Percentiles rank a stretch among this genome's conserved stretches.
These are phyloP conservation scores for Zanthoxylum bungeanum DNA, from an alignment of 345 rosid genomes.

Conservation along the genomic window DNA sequence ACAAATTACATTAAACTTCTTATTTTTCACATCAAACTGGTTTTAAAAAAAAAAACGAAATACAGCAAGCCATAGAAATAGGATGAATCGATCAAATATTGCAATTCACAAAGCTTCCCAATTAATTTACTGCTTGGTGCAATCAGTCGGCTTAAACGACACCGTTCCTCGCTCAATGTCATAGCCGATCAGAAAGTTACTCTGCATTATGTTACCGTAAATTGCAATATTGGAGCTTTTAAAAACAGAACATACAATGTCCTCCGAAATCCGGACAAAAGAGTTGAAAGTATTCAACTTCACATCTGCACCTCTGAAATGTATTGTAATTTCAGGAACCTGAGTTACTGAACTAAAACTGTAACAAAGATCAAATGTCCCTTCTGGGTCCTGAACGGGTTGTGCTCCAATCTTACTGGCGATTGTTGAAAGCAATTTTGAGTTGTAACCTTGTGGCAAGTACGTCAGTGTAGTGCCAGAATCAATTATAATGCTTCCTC, in stretches of 20 bases:
- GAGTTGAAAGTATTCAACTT: conserved; percentile 21
- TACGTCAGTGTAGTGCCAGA: conserved; percentile 59
- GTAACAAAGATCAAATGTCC: conserved; percentile 43
- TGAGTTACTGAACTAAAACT: background rate
- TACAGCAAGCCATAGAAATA: too few species aligned
- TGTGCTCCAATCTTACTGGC: background rate
- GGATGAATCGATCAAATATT: too few species aligned
- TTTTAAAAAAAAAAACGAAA: too few species aligned
- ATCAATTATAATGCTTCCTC: conserved; percentile 59
- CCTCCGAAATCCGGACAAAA: conserved; percentile 24
- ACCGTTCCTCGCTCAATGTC: conserved; percentile 25
- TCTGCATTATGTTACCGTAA: conserved; percentile 44
- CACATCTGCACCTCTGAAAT: conserved; percentile 45
- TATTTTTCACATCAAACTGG: too few species aligned
- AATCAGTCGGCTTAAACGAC: conserved; percentile 47
- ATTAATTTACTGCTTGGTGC: conserved; percentile 17
- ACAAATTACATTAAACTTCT: too few species aligned
- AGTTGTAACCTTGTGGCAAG: conserved; percentile 23
- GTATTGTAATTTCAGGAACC: conserved; percentile 33
- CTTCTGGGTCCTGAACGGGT: conserved; percentile 22
- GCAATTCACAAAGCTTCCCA: too few species aligned
- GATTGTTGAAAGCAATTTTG: conserved; percentile 19
- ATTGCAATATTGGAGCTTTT: background rate
- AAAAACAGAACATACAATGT: conserved; percentile 38
- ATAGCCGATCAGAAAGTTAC: conserved; percentile 52